Evolutionary conservation across 345 rosid genomes (phyloP).

Genomic region (Citrus hindsii): DNA sequence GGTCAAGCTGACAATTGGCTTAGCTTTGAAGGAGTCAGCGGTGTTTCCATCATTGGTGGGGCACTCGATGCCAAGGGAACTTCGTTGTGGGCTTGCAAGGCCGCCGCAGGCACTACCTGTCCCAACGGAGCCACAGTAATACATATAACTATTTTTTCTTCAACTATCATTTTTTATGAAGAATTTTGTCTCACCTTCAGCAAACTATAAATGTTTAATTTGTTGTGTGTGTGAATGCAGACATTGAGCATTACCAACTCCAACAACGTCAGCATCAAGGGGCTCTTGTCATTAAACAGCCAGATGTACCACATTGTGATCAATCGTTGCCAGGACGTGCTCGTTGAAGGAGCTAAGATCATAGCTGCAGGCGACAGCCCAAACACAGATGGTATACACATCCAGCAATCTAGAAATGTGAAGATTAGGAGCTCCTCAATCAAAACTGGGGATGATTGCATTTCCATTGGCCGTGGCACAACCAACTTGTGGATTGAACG

Average conservation of each 20-base stretch:
- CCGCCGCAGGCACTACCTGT: neutral
- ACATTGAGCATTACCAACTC: conserved; percentile 23
- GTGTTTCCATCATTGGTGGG: conserved; percentile 21
- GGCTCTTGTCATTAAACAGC: conserved; percentile 24
- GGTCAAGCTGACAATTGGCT: neutral
- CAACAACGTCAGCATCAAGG: conserved; percentile 15
- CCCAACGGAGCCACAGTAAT: conserved; percentile 19
- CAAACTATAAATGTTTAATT: too few relatives aligned
- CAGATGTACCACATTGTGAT: conserved; percentile 29
- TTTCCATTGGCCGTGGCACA: conserved; percentile 27
- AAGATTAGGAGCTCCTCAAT: conserved; percentile 7
- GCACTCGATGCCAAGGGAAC: conserved; percentile 18
- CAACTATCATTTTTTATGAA: neutral
- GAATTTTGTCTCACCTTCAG: too few relatives aligned
- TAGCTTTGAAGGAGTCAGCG: conserved; percentile 15
- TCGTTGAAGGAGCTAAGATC: conserved; percentile 7
- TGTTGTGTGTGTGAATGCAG: neutral
- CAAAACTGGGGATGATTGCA: conserved; percentile 32
- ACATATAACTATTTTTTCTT: neutral
- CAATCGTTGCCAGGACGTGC: conserved; percentile 21
- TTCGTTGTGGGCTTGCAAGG: conserved; percentile 19
- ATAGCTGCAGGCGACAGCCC: conserved; percentile 23
- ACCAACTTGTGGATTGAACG: conserved; percentile 20
- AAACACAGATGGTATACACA: conserved; percentile 32
- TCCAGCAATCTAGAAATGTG: conserved; percentile 20